Conservation (phyloP, 2,329 filamentous ascomycete genomes). For the Penicillium verrucosum region DNA sequence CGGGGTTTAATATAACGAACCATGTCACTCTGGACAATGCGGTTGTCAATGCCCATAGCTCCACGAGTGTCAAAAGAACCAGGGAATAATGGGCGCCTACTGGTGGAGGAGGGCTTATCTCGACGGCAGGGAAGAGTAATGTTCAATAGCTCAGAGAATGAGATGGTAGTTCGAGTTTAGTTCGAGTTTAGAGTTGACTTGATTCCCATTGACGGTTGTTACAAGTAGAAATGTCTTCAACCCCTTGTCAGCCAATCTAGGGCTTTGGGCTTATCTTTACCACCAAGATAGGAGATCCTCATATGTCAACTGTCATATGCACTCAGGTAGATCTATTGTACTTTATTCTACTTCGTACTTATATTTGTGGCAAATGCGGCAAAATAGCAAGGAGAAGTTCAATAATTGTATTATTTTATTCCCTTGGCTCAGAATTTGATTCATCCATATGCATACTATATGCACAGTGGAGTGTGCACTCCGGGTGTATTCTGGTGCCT, state of each 20-base stretch:
- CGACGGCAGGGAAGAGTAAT: background rate
- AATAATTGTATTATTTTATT: slow-evolving; percentile 1
- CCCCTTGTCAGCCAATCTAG: background rate
- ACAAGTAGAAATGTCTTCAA: background rate
- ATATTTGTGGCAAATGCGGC: background rate
- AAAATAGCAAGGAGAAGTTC: slow-evolving; percentile 5
- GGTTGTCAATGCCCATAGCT: background rate
- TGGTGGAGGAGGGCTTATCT: slow-evolving; percentile 1
- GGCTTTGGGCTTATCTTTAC: slow-evolving; percentile 3
- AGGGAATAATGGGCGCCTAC: background rate
- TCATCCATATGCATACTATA: background rate
- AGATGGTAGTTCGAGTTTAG: background rate
- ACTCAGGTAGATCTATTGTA: background rate
- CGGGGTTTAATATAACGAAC: background rate
- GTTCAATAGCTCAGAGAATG: background rate
- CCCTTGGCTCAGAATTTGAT: background rate
- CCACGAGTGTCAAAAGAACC: background rate
- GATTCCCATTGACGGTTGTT: background rate
- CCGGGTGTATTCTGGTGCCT: background rate
- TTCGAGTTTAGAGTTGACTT: background rate
- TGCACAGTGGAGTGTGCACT: no score
- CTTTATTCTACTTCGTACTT: background rate
- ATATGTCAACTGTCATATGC: background rate
- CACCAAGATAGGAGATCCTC: background rate
- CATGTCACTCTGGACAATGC: background rate